These are phyloP conservation scores for Coemansia brasiliensis DNA, from an alignment of 192 early-diverging fungal species.

Conservation along the genomic window DNA sequence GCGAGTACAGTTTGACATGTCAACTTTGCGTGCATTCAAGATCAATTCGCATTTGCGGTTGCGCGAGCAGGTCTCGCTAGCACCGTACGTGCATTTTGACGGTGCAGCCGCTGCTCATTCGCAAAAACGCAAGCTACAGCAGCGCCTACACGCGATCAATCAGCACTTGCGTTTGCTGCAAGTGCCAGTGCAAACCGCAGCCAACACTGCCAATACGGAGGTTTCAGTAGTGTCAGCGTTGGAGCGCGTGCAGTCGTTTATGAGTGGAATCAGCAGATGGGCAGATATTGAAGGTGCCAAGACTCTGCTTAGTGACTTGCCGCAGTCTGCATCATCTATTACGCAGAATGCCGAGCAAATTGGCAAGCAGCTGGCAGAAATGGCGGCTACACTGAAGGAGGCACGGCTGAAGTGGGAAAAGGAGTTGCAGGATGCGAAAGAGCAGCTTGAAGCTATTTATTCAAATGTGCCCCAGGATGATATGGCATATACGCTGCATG, in stretches of 20 bases:
- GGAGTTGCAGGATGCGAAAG: background rate
- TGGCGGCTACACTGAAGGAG: constrained; percentile 6
- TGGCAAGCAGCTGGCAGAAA: constrained; percentile 4
- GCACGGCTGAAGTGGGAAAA: constrained; percentile 16
- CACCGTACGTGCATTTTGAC: constrained; percentile 54
- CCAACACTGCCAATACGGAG: background rate
- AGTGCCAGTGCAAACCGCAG: constrained; percentile 15
- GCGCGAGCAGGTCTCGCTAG: constrained; percentile 62
- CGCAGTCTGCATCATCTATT: background rate
- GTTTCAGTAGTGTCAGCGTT: constrained; percentile 33
- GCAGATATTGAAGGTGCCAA: constrained; percentile 12
- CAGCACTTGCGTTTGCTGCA: constrained; percentile 10
- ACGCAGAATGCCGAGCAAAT: constrained; percentile 5
- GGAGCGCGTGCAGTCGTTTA: constrained; percentile 27
- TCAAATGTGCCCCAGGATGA: constrained; percentile 9
- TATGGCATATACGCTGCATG: constrained; percentile 65
- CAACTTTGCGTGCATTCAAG: constrained; percentile 62
- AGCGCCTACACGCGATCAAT: constrained; percentile 1
- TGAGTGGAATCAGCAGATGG: constrained; percentile 33
- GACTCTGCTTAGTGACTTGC: constrained; percentile 22
- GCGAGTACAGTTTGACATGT: constrained; percentile 67
- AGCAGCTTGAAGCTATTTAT: constrained; percentile 27
- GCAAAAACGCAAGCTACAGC: constrained; percentile 7
- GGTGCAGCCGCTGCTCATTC: background rate
- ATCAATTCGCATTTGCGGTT: constrained; percentile 67